Evolutionary conservation across 441 rosid species (phyloP).

Genomic region (Macaranga tanarius): DNA sequence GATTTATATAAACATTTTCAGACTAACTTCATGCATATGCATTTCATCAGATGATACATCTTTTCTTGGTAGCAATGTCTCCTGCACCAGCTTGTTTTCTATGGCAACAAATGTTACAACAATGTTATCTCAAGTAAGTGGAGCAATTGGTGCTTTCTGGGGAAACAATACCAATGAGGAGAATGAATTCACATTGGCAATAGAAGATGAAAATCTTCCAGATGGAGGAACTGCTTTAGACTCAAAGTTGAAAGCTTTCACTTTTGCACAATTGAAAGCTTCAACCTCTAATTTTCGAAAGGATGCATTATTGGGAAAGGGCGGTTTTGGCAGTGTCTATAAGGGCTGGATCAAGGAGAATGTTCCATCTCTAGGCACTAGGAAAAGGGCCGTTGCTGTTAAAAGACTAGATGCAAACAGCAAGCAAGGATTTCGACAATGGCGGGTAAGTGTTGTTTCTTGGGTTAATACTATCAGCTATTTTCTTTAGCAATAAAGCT

Average conservation of each 20-base stretch:
- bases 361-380: slow-evolving; percentile 36
- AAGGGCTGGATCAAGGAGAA: slow-evolving; percentile 82
- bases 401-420: slow-evolving; percentile 69
- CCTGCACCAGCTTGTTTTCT: slow-evolving; percentile 14
- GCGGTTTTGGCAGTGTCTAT: slow-evolving; percentile 79
- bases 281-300: slow-evolving; percentile 59
- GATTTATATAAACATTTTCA: too few species aligned
- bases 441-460: slow-evolving; percentile 50
- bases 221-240: slow-evolving; percentile 12
- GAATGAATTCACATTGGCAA: slow-evolving; percentile 3
- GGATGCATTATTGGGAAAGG: slow-evolving; percentile 69
- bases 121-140: slow-evolving; percentile 12
- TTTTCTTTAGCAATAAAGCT: background rate
- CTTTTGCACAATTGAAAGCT: slow-evolving; percentile 51
- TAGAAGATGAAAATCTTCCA: slow-evolving; percentile 13
- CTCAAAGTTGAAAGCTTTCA: slow-evolving; percentile 48
- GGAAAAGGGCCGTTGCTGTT: slow-evolving; percentile 61
- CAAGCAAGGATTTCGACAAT: slow-evolving; percentile 69
- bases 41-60: background rate
- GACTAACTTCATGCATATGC: too few species aligned
- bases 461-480: background rate
- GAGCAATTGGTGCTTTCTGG: slow-evolving; percentile 14
- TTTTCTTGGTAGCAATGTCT: slow-evolving; percentile 15
- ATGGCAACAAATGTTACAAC: slow-evolving; percentile 17
- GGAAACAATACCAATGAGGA: slow-evolving; percentile 1